Base-by-base conservation (phyloP, 805 yeast genomes). In the Wickerhamiella musiphila region DNA sequence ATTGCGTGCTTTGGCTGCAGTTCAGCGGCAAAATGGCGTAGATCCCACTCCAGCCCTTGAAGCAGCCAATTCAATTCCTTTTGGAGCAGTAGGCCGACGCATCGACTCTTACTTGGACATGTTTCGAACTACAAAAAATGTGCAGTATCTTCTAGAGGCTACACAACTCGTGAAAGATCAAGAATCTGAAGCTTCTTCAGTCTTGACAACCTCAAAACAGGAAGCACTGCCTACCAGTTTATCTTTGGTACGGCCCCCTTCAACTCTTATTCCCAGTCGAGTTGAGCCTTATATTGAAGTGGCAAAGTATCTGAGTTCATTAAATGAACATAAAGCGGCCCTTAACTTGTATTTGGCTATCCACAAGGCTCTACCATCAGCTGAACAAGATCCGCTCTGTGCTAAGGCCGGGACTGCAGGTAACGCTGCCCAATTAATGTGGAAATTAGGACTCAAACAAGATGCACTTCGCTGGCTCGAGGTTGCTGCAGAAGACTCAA, bases 1-100 rank as follows among this genome's bases (percentile, higher is more conserved):
- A 11, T 36, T 49, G 31, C 45, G 51, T 12, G 36, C 50, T 12
- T 33, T 46, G 18, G 57, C 56, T 0, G 29, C 50, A n/a, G 42
- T 45, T 9, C 32, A 39, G 29, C 32, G 38, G 15, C 42, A 36
- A 4, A 14, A 34, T 7, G 34, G 35, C n/a, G 46, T 36, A 9
- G 46, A 38, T 12, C 49, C 52, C 4, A 22, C 32, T 5, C 48
- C 37, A 20, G 49, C 53, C 2, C 41, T 53, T 9, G 31, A 23
- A 12, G 45, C 52, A 1, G 50, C 48, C 4, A 31, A 33, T 18
- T 25, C 48, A 1, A 42, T 52, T 15, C 48, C 50, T 4, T 36
- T 37, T 16, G 57, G 57, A n/a, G 39, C 37, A 13, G 34, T 26
- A 6, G 28, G 28, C 10, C 42, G 52, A 17, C 39, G 41, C 15